Percentiles rank a stretch among this genome's conserved stretches.
Conservation (phyloP, 768 basidiomycete species). For the Termitomyces sp. region DNA sequence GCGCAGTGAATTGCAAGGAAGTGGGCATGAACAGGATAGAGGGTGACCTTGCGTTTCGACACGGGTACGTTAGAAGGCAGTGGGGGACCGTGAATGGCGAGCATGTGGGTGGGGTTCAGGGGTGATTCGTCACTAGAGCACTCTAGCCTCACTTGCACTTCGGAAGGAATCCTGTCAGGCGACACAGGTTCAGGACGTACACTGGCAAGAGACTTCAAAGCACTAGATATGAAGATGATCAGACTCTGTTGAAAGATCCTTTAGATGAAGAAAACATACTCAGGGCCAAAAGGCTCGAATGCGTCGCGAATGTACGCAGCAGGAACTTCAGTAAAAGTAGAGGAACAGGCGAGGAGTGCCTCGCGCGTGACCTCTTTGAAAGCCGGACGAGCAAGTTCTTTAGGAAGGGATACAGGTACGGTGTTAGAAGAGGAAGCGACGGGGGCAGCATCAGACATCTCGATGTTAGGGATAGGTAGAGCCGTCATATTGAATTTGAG, state of each 20-base stretch:
- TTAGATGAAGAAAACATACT: constrained; percentile 27
- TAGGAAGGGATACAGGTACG: constrained; percentile 40
- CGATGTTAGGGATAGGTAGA: constrained; percentile 25
- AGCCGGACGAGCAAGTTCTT: constrained; percentile 49
- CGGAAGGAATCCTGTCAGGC: constrained; percentile 36
- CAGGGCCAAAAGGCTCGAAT: constrained; percentile 40
- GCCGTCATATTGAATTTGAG: constrained; percentile 26
- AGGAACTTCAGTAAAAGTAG: constrained; percentile 44
- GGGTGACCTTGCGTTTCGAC: constrained; percentile 32
- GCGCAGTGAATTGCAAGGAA: constrained; percentile 70
- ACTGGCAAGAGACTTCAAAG: constrained; percentile 35
- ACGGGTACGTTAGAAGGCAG: constrained; percentile 11
- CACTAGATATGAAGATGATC: constrained; percentile 24
- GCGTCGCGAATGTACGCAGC: constrained; percentile 52
- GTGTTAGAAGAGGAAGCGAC: constrained; percentile 24
- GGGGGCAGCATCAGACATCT: constrained; percentile 27
- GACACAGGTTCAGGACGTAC: constrained; percentile 28
- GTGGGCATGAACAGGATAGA: constrained; percentile 69
- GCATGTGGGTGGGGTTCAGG: constrained; percentile 47
- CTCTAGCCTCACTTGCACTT: constrained; percentile 25
- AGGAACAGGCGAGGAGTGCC: constrained; percentile 47
- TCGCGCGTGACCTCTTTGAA: constrained; percentile 44
- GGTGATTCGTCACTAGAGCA: constrained; percentile 29
- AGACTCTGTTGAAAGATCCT: neutral
- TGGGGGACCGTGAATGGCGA: constrained; percentile 39